phyloP scores from a whole-genome alignment of 192 early-diverging fungal genomes.

The Ramicandelaber brevisporus region DNA sequence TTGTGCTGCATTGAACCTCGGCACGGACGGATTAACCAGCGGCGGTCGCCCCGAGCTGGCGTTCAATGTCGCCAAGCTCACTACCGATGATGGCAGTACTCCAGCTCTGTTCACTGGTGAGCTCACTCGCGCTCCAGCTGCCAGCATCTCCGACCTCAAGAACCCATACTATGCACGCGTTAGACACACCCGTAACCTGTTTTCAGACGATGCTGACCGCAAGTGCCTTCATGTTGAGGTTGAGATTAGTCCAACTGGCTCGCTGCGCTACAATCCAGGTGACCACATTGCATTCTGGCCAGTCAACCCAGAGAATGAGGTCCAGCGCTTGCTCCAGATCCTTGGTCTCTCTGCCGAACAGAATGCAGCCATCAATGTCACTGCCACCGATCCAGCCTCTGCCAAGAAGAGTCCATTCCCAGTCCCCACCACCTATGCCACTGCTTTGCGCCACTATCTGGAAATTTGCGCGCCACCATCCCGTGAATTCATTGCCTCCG shows the following conservation, averaged over 20 bases:
- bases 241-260: slow-evolving; percentile 38
- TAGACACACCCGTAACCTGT: slow-evolving; percentile 32
- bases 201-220: slow-evolving; percentile 31
- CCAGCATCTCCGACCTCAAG: slow-evolving; percentile 50
- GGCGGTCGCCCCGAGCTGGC: slow-evolving; percentile 8
- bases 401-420: slow-evolving; percentile 73
- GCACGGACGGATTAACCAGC: slow-evolving; percentile 11
- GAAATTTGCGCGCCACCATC: slow-evolving; percentile 60
- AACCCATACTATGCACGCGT: slow-evolving; percentile 62
- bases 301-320: slow-evolving; percentile 55
- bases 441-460: slow-evolving; percentile 73
- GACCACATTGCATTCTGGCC: slow-evolving; percentile 92
- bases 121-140: slow-evolving; percentile 15
- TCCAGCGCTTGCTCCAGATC: slow-evolving; percentile 29
- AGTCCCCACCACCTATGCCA: slow-evolving; percentile 55
- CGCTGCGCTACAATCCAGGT: slow-evolving; percentile 70
- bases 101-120: slow-evolving; percentile 16
- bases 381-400: slow-evolving; percentile 40
- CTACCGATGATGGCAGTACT: slow-evolving; percentile 4
- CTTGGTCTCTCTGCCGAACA: slow-evolving; percentile 33
- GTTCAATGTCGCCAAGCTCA: slow-evolving; percentile 29
- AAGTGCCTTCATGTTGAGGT: slow-evolving; percentile 85
- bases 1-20: slow-evolving; percentile 33
- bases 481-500: slow-evolving; percentile 30
- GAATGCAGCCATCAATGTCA: slow-evolving; percentile 39